Evolutionary conservation across 441 rosid species (phyloP), one percentile per base, ranked within the genome.

Genomic region (Erodium chrysanthum): DNA sequence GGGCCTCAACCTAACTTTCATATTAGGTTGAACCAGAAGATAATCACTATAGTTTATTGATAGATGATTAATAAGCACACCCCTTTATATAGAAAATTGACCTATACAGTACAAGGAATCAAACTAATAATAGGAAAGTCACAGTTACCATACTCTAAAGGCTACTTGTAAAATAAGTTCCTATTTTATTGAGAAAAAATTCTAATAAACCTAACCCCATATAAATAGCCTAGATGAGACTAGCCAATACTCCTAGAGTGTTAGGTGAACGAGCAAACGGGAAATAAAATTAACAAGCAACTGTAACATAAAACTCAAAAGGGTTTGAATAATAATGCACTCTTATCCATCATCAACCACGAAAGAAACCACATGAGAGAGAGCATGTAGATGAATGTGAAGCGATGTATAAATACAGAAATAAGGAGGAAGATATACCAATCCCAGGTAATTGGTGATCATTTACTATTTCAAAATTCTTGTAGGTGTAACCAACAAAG

Each of bases 361-460:
- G 35, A 29, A 29, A 29, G 35, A 1, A 29, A 29, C 35, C 35
- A 29, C 2, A 29, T 29, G 35, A 29, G 35, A 29, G 35, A 29
- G 35, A 29, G 35, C 35, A 29, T 29, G 5, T 29, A 29, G 35
- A 29, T 12, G 3, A 46, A 12, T 12, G 15, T 12, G 52, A 46
- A 46, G 52, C 52, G n/a, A n/a, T 2, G 12, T 0, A 46, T 12
- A 42, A 2, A 46, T 14, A 46, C 35, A 4, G 2, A 35, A 5
- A 48, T 14, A 48, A 48, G 56, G 56, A 48, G 56, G 18, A 48
- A 48, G 56, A 48, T 17, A 48, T 48, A 48, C 56, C 56, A 48
- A 48, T 48, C 18, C 56, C 56, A 48, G 56, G 56, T 48, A 48
- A 48, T n/a, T 48, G 56, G 56, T 48, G 20, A 48, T 48, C 56